Percentiles rank a stretch among this genome's conserved stretches.
Conservation (phyloP, 2,329 filamentous ascomycete species). For the Cadophora sp. region DNA sequence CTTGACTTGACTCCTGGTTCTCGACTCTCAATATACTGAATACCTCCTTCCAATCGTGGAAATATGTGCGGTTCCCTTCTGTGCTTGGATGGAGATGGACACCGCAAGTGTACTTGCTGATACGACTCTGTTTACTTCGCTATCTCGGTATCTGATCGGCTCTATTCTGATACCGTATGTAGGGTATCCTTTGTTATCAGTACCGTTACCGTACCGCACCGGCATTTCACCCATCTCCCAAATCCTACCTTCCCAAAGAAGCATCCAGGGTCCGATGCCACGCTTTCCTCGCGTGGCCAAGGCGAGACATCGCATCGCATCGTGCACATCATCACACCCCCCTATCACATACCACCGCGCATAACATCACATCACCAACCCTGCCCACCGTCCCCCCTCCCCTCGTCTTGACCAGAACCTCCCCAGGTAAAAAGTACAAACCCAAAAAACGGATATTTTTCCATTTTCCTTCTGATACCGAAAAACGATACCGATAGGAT, state of each 20-base stretch:
- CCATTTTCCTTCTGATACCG: background rate
- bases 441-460: too few species aligned
- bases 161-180: background rate
- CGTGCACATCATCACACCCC: constrained; percentile 3
- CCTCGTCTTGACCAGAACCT: too few species aligned
- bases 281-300: constrained; percentile 13
- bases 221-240: background rate
- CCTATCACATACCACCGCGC: too few species aligned
- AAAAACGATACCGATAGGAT: too few species aligned
- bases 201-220: background rate
- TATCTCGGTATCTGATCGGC: background rate
- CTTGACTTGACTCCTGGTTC: background rate
- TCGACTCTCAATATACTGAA: background rate
- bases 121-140: background rate
- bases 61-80: background rate
- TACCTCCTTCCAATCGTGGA: constrained; percentile 13
- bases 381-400: too few species aligned
- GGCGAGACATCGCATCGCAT: background rate
- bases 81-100: background rate
- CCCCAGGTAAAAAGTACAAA: too few species aligned
- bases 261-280: constrained; percentile 12
- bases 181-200: background rate
- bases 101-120: background rate
- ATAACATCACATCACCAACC: background rate
- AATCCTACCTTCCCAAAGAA: constrained; percentile 10